A percentile compares a stretch with the other conserved stretches of the same genome.
phyloP scores from a whole-genome alignment of 2,329 filamentous ascomycete species.

The Coleophoma cylindrospora region DNA sequence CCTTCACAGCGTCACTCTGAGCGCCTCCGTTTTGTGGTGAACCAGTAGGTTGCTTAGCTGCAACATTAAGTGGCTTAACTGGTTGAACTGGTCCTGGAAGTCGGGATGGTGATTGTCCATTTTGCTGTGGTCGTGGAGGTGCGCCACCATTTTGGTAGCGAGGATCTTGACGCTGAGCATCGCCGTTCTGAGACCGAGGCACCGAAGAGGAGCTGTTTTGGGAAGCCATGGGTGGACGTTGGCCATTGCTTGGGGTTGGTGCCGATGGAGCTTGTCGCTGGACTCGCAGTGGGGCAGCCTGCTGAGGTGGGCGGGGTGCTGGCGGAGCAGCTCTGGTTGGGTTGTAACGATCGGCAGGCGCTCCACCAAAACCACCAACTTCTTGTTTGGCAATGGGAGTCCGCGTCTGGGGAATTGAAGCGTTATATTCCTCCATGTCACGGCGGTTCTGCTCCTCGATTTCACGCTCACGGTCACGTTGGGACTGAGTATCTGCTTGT shows the following conservation, averaged over 20 bases:
- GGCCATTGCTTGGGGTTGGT: constrained; percentile 39
- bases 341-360: constrained; percentile 65
- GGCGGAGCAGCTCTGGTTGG: constrained; percentile 80
- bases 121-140: constrained; percentile 37
- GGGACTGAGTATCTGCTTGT: constrained; percentile 53
- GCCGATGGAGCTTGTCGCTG: constrained; percentile 81
- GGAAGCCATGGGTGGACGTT: constrained; percentile 41
- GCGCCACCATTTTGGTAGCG: constrained; percentile 35
- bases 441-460: constrained; percentile 63
- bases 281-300: constrained; percentile 51
- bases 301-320: constrained; percentile 56
- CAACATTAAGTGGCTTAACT: constrained; percentile 77
- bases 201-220: constrained; percentile 45
- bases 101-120: constrained; percentile 41
- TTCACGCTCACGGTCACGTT: constrained; percentile 47
- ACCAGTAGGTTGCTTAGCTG: constrained; percentile 50
- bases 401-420: constrained; percentile 77
- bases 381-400: constrained; percentile 84
- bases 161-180: constrained; percentile 18
- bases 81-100: constrained; percentile 46
- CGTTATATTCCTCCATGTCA: constrained; percentile 85
- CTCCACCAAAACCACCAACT: constrained; percentile 57
- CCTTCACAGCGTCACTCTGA: constrained; percentile 69
- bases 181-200: constrained; percentile 28
- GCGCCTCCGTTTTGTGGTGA: constrained; percentile 30